Evolutionary conservation across 2,329 filamentous ascomycete genomes (phyloP), one percentile per base, ranked within the genome.

Genomic region (Knufia fluminis): DNA sequence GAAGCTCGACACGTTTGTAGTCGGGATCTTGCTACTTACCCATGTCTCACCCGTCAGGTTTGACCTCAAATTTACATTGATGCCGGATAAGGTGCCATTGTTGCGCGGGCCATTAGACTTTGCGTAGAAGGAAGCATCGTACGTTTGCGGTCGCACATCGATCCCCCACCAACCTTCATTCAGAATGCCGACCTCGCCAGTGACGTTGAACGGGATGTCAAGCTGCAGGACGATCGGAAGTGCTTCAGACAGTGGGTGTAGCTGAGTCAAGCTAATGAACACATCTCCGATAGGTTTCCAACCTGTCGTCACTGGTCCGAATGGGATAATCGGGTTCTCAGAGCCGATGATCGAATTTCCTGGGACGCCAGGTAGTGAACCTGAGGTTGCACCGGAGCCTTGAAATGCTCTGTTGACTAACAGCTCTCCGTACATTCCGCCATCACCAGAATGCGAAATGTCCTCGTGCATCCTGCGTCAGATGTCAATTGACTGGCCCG

Each of bases 81-180:
- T 69, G 1, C 64, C 63, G n/a, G 61, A 65, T 23, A 68, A 59
- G 1, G 58, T 60, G 44, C 61, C 63, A 17, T 57, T 59, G 38
- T 68, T 64, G 4, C 62, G 57, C 1, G 61, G 53, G 28, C 57
- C 59, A 41, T 62, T 60, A 3, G 66, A 65, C 48, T 66, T 64
- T 4, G 72, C 70, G 57, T 70, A 76, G 59, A 77, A 76, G 1
- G 70, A 72, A n/a, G 69, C 70, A 16, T 67, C 70, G 58, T 76
- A 77, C 35, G 66, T 68, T 52, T 74, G 70, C 19, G 64, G 61
- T 4, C 61, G 66, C 16, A 76, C 71, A 48, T 73, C 69, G 41
- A 77, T 74, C 3, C 74, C 74, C 71, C 72, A 76, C 61, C 70
- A 74, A 1, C 71, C 58, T 54, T 69, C 64, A 51, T 77, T 77